Percentiles rank a stretch among this genome's conserved stretches.
Conservation (phyloP, 495 filamentous ascomycete species). For the Rhypophila decipiens region DNA sequence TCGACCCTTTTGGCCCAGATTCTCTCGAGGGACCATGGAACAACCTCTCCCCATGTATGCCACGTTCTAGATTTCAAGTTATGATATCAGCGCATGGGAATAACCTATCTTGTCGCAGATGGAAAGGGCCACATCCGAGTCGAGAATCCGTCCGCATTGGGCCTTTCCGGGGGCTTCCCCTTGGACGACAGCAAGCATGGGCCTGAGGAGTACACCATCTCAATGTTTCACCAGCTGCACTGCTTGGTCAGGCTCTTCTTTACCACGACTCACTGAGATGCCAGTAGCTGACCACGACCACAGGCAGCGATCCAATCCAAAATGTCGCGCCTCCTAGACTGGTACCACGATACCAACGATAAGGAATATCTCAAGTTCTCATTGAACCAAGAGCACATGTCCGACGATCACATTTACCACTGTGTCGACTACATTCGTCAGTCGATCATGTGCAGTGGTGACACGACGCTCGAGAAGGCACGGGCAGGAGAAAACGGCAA, state of each 20-base stretch:
- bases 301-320: constrained; percentile 12
- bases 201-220: constrained; percentile 12
- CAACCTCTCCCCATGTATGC: constrained; percentile 4
- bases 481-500: constrained; percentile 1
- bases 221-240: constrained; percentile 15
- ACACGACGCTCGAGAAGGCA: constrained; percentile 10
- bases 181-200: not conserved
- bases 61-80: not conserved
- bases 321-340: constrained; percentile 7
- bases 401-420: constrained; percentile 11
- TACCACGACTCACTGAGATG: not conserved
- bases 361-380: constrained; percentile 9
- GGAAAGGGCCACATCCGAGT: constrained; percentile 12
- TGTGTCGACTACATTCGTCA: constrained; percentile 14
- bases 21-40: constrained; percentile 1
- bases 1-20: constrained; percentile 8
- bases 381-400: constrained; percentile 6
- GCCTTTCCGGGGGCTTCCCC: constrained; percentile 7
- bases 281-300: not conserved
- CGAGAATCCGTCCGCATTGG: constrained; percentile 2
- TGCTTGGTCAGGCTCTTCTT: constrained; percentile 9
- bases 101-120: not conserved
- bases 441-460: constrained; percentile 9
- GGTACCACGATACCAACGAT: constrained; percentile 9
- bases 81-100: not conserved